Conservation (phyloP, 2,329 filamentous ascomycete genomes). For the Xylaria polymorpha region DNA sequence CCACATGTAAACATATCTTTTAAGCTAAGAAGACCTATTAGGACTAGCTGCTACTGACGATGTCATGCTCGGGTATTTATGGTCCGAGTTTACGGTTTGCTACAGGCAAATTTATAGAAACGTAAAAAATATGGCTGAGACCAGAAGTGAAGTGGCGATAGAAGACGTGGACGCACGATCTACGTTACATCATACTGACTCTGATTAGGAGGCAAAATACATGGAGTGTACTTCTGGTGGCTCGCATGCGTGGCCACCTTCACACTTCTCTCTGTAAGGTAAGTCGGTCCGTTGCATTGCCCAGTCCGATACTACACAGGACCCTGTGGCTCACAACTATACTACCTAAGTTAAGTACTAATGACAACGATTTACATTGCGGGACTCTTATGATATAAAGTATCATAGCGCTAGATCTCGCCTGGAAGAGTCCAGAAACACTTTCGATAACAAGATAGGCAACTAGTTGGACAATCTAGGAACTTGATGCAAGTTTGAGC, state of each 20-base stretch:
- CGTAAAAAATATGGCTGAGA: background rate
- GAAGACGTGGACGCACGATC: background rate
- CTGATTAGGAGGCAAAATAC: background rate
- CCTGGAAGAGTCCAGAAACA: background rate
- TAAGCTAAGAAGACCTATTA: background rate
- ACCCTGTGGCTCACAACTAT: background rate
- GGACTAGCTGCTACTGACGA: background rate
- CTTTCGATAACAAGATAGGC: background rate
- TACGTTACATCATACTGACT: background rate
- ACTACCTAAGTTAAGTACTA: background rate
- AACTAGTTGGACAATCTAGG: background rate
- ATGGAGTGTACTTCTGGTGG: background rate
- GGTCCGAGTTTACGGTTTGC: slow-evolving; percentile 12
- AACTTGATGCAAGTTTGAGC: background rate
- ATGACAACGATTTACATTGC: background rate
- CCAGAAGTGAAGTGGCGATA: background rate
- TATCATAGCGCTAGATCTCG: background rate
- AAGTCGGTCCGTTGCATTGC: background rate
- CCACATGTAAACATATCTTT: background rate
- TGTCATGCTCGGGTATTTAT: slow-evolving; percentile 1
- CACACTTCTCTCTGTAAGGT: background rate
- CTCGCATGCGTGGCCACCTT: background rate
- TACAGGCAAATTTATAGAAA: background rate
- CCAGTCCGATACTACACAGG: background rate
- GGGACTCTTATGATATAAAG: background rate